A percentile compares a stretch with the other conserved stretches of the same genome.
phyloP scores from a whole-genome alignment of 805 yeast genomes.

The Candida methanosorbosa region DNA sequence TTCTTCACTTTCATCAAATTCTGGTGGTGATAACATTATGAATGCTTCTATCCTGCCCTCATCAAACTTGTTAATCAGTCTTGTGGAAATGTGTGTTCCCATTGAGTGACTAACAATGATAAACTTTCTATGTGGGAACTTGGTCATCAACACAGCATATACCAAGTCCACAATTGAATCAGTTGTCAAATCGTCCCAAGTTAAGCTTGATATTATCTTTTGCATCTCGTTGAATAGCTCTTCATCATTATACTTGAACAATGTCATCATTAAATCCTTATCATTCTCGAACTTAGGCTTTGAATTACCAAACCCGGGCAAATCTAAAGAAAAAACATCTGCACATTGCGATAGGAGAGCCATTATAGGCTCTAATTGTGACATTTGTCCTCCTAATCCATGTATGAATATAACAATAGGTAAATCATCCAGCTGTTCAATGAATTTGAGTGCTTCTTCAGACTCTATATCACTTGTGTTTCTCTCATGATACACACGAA shows the following conservation, averaged over 20 bases:
- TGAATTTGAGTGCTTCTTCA: conserved; percentile 11
- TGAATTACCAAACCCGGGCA: conserved; percentile 82
- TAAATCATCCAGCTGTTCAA: conserved; percentile 31
- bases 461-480: conserved; percentile 11
- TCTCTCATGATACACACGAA: conserved; percentile 26
- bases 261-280: conserved; percentile 13
- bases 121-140: conserved; percentile 34
- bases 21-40: conserved; percentile 40
- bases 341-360: conserved; percentile 54
- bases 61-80: conserved; percentile 30
- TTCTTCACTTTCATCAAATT: conserved; percentile 5
- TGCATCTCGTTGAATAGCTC: conserved; percentile 19
- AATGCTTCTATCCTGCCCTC: conserved; percentile 34
- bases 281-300: conserved; percentile 12
- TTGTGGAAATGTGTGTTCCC: conserved; percentile 43
- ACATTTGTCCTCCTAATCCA: conserved; percentile 86
- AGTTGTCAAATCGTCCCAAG: conserved; percentile 32
- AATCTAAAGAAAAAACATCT: conserved; percentile 62
- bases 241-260: conserved; percentile 8
- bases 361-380: conserved; percentile 74
- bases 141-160: conserved; percentile 26
- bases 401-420: conserved; percentile 68
- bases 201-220: conserved; percentile 21
- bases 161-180: conserved; percentile 33
- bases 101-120: conserved; percentile 46